Base-by-base conservation (phyloP, 2,329 filamentous ascomycete species). In the Aspergillus ustus region DNA sequence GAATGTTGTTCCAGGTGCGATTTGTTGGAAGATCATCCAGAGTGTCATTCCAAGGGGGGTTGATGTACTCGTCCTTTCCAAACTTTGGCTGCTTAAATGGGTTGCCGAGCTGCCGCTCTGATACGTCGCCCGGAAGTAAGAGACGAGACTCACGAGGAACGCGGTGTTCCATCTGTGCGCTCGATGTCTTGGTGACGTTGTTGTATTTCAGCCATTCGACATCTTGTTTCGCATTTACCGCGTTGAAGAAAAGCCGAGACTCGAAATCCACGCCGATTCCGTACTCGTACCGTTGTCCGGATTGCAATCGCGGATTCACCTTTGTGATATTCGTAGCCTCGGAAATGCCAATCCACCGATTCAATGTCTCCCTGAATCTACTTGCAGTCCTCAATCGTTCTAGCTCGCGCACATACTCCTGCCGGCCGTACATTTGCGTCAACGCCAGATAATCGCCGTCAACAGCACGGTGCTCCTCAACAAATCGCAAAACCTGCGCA, bases 211-310 rank as follows among this genome's bases (percentile, higher is more conserved):
- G 65, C 75, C 76, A 81, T 60, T 76, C 77, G 17, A 81, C 67
- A 56, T 81, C 80, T 31, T 65, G 64, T 19, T 75, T 72, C 2
- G 77, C 73, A 31, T 78, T 71, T 8, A 74, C 70, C 63, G 78
- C 78, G 52, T 77, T 81, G 69, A 81, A 79, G 69, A 85, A 84
- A 2, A 85, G 75, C 1, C 77, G 73, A 7, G 83, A 82, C 51
- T 80, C 76, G 66, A 83, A 85, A 69, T 85, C 83, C 7, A 85
- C 73, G 3, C 82, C 82, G 13, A 85, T 81, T 3, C 80, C 79
- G 59, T 78, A 84, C 56, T 85, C 83, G 66, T 83, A 81, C 3
- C 75, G 75, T 15, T 71, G 75, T 7, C 75, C 77, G 1, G 72
- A 63, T 22, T 77, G 69, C 2, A 79, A 67, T 29, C 70, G 70